phyloP scores from a whole-genome alignment of 1,284 basidiomycete genomes.

The Trichosporon sp. region DNA sequence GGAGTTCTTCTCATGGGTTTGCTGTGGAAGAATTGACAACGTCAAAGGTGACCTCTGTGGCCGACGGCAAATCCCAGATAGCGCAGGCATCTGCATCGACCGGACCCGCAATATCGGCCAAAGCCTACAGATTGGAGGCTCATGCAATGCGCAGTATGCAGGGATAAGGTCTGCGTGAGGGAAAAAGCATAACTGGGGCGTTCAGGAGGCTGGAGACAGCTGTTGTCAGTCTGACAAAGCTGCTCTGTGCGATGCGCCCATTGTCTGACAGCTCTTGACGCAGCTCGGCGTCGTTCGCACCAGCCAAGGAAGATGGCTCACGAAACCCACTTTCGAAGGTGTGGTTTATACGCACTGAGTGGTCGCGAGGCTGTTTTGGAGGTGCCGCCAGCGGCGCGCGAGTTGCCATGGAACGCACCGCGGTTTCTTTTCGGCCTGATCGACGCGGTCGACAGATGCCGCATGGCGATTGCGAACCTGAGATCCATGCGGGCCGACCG shows the following conservation, averaged over 20 bases:
- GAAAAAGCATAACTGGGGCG: neutral
- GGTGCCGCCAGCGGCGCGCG: no score
- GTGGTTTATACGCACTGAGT: neutral
- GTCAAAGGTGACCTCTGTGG: neutral
- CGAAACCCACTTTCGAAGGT: neutral
- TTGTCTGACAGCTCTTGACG: neutral
- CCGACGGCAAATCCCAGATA: neutral
- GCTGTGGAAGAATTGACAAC: neutral
- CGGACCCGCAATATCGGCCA: neutral
- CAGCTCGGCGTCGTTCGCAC: neutral
- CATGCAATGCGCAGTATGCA: neutral
- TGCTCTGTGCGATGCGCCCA: neutral
- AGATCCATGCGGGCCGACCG: neutral
- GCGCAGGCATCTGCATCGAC: neutral
- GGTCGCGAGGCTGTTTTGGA: no score
- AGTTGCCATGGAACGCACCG: no score
- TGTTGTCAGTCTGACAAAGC: neutral
- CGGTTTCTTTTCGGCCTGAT: no score
- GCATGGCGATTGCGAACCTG: no score
- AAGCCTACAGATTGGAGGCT: neutral
- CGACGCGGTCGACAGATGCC: neutral
- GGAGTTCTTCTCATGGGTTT: neutral
- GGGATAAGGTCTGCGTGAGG: neutral
- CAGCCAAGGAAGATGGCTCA: neutral
- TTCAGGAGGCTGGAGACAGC: neutral